Conservation (phyloP, 2,329 filamentous ascomycete genomes). For the Trichoderma sp. region DNA sequence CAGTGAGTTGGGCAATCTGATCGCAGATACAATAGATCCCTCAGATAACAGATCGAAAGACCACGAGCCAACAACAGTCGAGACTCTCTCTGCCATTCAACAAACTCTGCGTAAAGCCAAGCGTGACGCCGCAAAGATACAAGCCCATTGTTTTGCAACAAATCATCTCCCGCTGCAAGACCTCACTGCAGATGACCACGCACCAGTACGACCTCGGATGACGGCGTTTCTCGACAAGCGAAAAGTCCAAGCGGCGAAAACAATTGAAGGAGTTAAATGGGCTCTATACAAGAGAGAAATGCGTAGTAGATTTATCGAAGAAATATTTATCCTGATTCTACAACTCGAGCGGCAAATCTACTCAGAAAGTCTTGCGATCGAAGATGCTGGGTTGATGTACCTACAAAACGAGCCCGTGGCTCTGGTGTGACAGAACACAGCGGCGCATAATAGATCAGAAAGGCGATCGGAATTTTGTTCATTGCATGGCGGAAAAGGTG, state of each 20-base stretch:
- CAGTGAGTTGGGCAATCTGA: background rate
- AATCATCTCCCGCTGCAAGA: background rate
- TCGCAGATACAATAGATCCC: background rate
- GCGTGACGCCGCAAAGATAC: background rate
- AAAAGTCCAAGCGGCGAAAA: background rate
- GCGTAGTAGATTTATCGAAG: background rate
- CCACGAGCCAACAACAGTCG: background rate
- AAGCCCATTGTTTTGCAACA: background rate
- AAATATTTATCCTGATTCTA: background rate
- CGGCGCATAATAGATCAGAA: background rate
- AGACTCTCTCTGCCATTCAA: background rate
- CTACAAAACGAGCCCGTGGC: background rate
- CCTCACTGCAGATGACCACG: background rate
- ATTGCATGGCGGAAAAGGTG: background rate
- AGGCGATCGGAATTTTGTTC: background rate
- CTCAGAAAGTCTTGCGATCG: background rate
- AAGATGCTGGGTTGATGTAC: background rate
- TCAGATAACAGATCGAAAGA: background rate
- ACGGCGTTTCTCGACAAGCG: background rate
- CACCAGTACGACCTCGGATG: background rate
- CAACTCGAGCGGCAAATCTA: background rate
- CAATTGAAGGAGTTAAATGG: background rate
- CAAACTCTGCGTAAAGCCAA: background rate
- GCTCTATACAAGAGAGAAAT: background rate
- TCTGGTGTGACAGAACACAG: background rate